Percentiles rank a stretch among this genome's conserved stretches.
phyloP scores from a whole-genome alignment of 2,329 filamentous ascomycete species.

The Beauveria brongniartii region DNA sequence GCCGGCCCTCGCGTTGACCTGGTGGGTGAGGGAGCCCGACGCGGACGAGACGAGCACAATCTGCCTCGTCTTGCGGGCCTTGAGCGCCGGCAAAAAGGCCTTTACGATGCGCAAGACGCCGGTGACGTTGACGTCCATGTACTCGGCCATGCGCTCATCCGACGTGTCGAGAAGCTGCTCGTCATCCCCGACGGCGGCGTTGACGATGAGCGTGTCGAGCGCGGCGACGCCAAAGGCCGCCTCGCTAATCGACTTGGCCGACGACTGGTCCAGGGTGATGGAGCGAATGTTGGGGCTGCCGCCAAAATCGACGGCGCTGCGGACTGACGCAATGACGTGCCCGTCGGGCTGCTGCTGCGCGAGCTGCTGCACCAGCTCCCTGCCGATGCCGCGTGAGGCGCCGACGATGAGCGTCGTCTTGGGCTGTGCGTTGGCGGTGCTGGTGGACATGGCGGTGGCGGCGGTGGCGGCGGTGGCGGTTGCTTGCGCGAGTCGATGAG shows the following conservation, averaged over 20 bases:
- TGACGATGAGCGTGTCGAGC: slow-evolving; percentile 12
- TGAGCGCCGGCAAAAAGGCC: slow-evolving; percentile 10
- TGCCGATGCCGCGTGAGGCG: slow-evolving; percentile 8
- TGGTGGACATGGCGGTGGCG: not conserved
- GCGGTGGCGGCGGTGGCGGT: not conserved
- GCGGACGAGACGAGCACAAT: slow-evolving; percentile 10
- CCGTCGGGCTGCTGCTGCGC: not conserved
- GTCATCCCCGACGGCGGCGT: slow-evolving; percentile 6
- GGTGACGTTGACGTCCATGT: slow-evolving; percentile 9
- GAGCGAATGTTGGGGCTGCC: not conserved
- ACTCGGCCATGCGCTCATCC: slow-evolving; percentile 7
- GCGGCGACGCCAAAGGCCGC: not conserved
- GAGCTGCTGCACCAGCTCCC: slow-evolving; percentile 8
- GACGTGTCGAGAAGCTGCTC: not conserved
- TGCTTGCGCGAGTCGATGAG: not conserved
- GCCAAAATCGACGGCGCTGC: not conserved
- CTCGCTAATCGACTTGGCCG: slow-evolving; percentile 5
- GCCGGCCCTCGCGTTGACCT: not conserved
- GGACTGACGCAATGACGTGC: not conserved
- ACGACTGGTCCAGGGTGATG: slow-evolving; percentile 6
- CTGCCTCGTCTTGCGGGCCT: slow-evolving; percentile 5
- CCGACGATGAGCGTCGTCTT: slow-evolving; percentile 10
- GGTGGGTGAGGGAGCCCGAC: slow-evolving; percentile 1
- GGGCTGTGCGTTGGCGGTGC: not conserved
- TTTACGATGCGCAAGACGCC: slow-evolving; percentile 9